Evolutionary conservation across 495 filamentous ascomycete genomes (phyloP).

Genomic region (Penicillium salamii): DNA sequence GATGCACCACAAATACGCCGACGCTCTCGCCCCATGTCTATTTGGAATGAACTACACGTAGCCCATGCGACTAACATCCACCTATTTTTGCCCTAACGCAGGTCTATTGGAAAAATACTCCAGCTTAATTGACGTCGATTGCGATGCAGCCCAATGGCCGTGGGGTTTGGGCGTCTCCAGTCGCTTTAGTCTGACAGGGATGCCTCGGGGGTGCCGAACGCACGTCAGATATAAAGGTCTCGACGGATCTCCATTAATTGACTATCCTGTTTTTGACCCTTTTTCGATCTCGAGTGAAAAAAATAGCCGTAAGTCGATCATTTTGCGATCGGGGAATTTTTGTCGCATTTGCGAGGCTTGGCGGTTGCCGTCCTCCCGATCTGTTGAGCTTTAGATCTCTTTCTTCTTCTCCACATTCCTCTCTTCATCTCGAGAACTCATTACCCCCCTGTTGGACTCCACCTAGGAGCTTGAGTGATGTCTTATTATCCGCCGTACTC

Average conservation of each 20-base stretch:
- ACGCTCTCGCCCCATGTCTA: neutral
- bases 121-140: neutral
- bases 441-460: neutral
- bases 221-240: conserved; percentile 23
- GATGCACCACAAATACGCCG: conserved; percentile 2
- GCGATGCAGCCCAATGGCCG: conserved; percentile 1
- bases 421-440: neutral
- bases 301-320: too few species aligned
- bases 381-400: conserved; percentile 21
- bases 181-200: conserved; percentile 7
- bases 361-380: conserved; percentile 21
- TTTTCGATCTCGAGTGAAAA: too few species aligned
- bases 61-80: too few species aligned
- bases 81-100: too few species aligned
- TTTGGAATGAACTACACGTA: neutral
- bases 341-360: conserved; percentile 11
- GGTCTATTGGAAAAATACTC: neutral
- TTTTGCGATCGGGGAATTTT: neutral
- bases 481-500: conserved; percentile 52
- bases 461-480: conserved; percentile 26
- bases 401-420: conserved; percentile 17
- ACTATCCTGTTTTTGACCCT: too few species aligned
- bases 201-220: conserved; percentile 24
- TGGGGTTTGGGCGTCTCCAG: conserved; percentile 7
- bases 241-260: too few species aligned